These are phyloP conservation scores for Metarhizium humberi DNA, from an alignment of 2,329 filamentous ascomycete species.

Conservation along the genomic window DNA sequence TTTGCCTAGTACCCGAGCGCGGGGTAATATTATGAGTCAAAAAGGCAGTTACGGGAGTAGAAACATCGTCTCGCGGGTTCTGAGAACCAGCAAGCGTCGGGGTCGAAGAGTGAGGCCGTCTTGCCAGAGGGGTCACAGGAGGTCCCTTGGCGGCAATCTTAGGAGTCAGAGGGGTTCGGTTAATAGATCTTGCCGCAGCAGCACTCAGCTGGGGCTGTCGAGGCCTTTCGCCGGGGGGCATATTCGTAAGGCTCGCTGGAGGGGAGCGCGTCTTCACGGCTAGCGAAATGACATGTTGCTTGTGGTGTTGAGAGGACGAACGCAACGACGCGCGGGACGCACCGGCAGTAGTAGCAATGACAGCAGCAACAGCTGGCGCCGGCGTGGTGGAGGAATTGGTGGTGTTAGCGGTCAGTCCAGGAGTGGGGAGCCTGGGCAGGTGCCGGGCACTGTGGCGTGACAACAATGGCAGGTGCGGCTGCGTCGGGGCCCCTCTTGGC, in stretches of 20 bases:
- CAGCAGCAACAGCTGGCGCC: neutral
- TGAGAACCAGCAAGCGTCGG: conserved; percentile 12
- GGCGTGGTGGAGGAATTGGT: neutral
- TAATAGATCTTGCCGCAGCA: conserved; percentile 44
- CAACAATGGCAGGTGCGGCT: neutral
- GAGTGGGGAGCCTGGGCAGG: neutral
- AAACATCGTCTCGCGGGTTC: conserved; percentile 35
- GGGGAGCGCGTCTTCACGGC: conserved; percentile 2
- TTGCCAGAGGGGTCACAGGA: conserved; percentile 30
- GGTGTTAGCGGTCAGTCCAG: neutral
- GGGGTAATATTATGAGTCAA: conserved; percentile 62
- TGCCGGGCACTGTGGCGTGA: neutral
- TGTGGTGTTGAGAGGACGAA: neutral
- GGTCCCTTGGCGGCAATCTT: conserved; percentile 41
- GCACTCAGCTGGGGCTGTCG: conserved; percentile 62
- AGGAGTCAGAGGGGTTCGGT: conserved; percentile 41
- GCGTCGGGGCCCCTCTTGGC: neutral
- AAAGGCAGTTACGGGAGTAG: conserved; percentile 44
- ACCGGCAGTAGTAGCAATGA: neutral
- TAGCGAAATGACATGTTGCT: conserved; percentile 4
- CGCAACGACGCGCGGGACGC: neutral
- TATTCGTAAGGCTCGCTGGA: conserved; percentile 16
- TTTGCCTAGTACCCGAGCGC: conserved; percentile 64
- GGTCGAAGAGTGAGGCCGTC: conserved; percentile 18
- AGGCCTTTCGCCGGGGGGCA: conserved; percentile 45